Evolutionary conservation across 192 early-diverging fungal genomes (phyloP).

Genomic region (Podila epicladia): DNA sequence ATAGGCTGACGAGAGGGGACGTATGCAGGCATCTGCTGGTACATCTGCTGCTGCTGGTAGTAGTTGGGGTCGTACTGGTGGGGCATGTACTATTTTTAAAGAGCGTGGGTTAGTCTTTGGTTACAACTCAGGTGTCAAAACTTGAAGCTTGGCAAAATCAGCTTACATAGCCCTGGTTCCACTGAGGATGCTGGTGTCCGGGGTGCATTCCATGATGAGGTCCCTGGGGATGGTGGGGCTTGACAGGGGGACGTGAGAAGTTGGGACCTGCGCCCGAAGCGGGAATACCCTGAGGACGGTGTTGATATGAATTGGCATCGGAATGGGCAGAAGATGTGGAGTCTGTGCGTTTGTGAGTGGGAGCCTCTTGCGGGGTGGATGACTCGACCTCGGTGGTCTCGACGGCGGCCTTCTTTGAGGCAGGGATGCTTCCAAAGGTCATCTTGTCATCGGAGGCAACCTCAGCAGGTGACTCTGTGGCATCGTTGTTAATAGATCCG

Average conservation of each 20-base stretch:
- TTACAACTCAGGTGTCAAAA: neutral
- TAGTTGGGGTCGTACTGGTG: slow-evolving; percentile 13
- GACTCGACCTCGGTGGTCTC: slow-evolving; percentile 25
- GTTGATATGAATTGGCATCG: slow-evolving; percentile 45
- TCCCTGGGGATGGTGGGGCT: slow-evolving; percentile 29
- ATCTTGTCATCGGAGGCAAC: slow-evolving; percentile 23
- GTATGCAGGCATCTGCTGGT: slow-evolving; percentile 37
- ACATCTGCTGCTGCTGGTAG: slow-evolving; percentile 42
- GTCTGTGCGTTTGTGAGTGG: slow-evolving; percentile 41
- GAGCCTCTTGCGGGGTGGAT: slow-evolving; percentile 6
- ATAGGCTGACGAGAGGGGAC: slow-evolving; percentile 49
- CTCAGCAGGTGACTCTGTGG: slow-evolving; percentile 23
- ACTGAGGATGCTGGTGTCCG: slow-evolving; percentile 7
- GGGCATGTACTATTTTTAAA: slow-evolving; percentile 26
- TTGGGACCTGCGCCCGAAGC: slow-evolving; percentile 33
- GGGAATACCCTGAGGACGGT: slow-evolving; percentile 46
- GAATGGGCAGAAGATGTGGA: slow-evolving; percentile 47
- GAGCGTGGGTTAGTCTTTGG: neutral
- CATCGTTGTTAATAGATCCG: slow-evolving; percentile 55
- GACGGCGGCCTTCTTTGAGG: slow-evolving; percentile 32
- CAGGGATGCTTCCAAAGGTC: slow-evolving; percentile 48
- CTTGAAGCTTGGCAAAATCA: neutral
- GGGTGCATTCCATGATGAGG: slow-evolving; percentile 36
- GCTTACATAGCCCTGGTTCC: slow-evolving; percentile 29
- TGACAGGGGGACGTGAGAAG: slow-evolving; percentile 24